Evolutionary conservation across 495 filamentous ascomycete species (phyloP).

Genomic region (Thermochaetoides thermophila): DNA sequence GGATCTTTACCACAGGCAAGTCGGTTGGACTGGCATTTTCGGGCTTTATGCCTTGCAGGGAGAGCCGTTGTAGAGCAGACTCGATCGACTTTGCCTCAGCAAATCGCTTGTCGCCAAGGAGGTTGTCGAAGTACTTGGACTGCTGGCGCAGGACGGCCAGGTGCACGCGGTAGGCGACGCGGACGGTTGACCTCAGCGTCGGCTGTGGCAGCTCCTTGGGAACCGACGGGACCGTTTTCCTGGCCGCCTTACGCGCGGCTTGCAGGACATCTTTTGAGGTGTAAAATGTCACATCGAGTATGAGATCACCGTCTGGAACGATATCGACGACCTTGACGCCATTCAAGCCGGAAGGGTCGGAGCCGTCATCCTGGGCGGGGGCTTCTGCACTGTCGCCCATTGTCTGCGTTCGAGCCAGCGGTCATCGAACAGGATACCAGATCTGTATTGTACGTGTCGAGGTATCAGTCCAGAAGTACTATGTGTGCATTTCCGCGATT

Average conservation of each 20-base stretch:
- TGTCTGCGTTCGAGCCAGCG: too few relatives aligned
- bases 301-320: constrained; percentile 35
- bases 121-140: constrained; percentile 44
- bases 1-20: constrained; percentile 39
- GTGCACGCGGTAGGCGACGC: constrained; percentile 25
- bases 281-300: constrained; percentile 40
- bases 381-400: constrained; percentile 11
- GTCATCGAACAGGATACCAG: too few relatives aligned
- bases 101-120: constrained; percentile 37
- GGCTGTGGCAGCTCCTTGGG: too few relatives aligned
- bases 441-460: too few relatives aligned
- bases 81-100: constrained; percentile 34
- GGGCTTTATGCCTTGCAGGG: constrained; percentile 26
- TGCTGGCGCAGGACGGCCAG: constrained; percentile 25
- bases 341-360: background rate
- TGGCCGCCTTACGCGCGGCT: constrained; percentile 9
- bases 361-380: constrained; percentile 10
- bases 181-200: too few relatives aligned
- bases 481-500: too few relatives aligned
- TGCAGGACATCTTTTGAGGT: constrained; percentile 31
- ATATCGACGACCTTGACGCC: constrained; percentile 26
- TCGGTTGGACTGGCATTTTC: constrained; percentile 28
- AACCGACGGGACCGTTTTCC: constrained; percentile 9
- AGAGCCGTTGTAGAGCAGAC: constrained; percentile 26
- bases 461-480: too few relatives aligned